Percentiles rank a stretch among this genome's conserved stretches.
Evolutionary conservation across 2,329 filamentous ascomycete species (phyloP).

Genomic region (Fusarium setosum): DNA sequence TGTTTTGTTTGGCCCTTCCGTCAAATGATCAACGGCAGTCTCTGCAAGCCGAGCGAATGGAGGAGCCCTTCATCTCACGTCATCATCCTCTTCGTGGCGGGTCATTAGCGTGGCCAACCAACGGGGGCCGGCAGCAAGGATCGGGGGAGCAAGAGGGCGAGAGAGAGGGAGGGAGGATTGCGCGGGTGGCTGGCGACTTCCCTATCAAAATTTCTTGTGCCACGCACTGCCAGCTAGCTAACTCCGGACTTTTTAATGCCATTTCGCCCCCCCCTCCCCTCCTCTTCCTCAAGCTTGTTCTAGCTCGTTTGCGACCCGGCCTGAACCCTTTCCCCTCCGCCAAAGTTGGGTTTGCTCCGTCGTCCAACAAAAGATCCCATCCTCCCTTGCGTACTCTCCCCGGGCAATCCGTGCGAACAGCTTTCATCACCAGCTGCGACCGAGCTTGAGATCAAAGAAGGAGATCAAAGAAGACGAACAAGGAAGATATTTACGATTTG

Average conservation of each 20-base stretch:
- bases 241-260: conserved; percentile 3
- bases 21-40: neutral
- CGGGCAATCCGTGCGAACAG: conserved; percentile 9
- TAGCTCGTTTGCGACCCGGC: neutral
- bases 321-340: neutral
- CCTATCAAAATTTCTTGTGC: neutral
- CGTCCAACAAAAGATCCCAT: neutral
- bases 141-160: too few relatives aligned
- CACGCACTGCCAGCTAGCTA: neutral
- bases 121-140: too few relatives aligned
- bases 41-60: conserved; percentile 19
- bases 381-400: neutral
- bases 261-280: neutral
- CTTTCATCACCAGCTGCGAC: neutral
- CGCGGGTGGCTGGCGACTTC: conserved; percentile 14
- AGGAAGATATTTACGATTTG: conserved; percentile 9
- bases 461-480: too few relatives aligned
- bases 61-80: conserved; percentile 38
- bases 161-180: neutral
- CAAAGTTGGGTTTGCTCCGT: conserved; percentile 8
- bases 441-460: neutral
- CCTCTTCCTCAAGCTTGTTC: conserved; percentile 2
- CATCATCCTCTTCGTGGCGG: conserved; percentile 37
- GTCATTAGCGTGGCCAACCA: neutral
- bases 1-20: conserved; percentile 2